Conservation (phyloP, 2,329 filamentous ascomycete species). For the Diatrype stigma region DNA sequence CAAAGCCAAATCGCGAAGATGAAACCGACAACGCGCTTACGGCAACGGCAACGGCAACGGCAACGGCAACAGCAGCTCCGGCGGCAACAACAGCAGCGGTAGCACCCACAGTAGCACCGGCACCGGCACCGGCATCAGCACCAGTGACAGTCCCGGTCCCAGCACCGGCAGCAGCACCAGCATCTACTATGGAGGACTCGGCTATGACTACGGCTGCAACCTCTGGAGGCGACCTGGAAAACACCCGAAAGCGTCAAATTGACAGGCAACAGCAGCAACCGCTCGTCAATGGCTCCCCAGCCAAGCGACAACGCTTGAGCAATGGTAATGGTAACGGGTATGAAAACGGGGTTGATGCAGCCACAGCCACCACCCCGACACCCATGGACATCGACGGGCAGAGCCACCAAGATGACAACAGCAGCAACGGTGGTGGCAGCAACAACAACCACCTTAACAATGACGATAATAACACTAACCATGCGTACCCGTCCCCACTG, state of each 20-base stretch:
- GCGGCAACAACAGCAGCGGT: no score
- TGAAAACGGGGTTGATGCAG: conserved; percentile 50
- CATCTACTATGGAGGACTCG: conserved; percentile 32
- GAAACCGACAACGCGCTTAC: conserved; percentile 18
- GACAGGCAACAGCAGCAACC: conserved; percentile 40
- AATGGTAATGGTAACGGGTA: conserved; percentile 64
- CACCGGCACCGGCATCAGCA: not conserved
- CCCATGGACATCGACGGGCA: conserved; percentile 58
- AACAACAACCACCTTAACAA: conserved; percentile 34
- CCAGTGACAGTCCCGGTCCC: no score
- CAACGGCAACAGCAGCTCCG: conserved; percentile 30
- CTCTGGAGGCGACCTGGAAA: conserved; percentile 36
- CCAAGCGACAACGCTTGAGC: conserved; percentile 56
- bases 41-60: conserved; percentile 31
- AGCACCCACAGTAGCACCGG: no score
- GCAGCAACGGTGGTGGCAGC: conserved; percentile 43
- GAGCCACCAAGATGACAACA: conserved; percentile 35
- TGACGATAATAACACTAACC: conserved; percentile 37
- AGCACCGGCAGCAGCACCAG: conserved; percentile 12
- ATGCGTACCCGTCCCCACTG: conserved; percentile 62
- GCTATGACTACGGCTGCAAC: conserved; percentile 22
- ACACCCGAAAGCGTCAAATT: conserved; percentile 47
- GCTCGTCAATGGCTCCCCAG: conserved; percentile 51
- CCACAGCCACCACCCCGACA: conserved; percentile 32
- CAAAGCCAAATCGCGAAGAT: conserved; percentile 25